Conservation (phyloP, 2,329 filamentous ascomycete genomes). For the Xylariaceae sp. region DNA sequence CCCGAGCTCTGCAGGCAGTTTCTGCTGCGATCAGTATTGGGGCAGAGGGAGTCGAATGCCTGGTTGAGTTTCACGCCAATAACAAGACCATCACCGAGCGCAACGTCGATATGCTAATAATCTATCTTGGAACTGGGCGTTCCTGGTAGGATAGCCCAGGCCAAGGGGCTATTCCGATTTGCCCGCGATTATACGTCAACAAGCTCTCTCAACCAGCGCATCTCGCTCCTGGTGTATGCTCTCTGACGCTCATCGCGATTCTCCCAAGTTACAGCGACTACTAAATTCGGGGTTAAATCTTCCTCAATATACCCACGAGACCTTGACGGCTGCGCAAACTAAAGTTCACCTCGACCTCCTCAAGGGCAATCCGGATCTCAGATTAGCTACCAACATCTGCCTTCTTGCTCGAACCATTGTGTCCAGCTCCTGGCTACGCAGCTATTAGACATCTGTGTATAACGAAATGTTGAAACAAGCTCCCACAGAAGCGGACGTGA, state of each 20-base stretch:
- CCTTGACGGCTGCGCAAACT: not conserved
- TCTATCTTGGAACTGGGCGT: not conserved
- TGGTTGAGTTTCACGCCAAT: not conserved
- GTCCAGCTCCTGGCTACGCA: not conserved
- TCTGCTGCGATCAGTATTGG: not conserved
- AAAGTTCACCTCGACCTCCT: not conserved
- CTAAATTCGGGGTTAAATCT: not conserved
- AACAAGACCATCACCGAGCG: not conserved
- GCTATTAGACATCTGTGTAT: not conserved
- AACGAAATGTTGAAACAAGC: not conserved
- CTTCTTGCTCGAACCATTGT: not conserved
- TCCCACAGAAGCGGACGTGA: not conserved
- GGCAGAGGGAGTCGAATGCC: not conserved
- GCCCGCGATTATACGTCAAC: not conserved
- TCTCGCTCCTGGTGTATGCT: not conserved
- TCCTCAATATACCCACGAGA: not conserved
- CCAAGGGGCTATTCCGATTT: not conserved
- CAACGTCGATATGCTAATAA: not conserved
- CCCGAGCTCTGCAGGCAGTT: not conserved
- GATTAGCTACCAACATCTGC: not conserved
- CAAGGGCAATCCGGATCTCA: not conserved
- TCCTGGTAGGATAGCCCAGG: not conserved
- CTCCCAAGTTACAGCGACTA: not conserved
- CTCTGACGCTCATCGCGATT: not conserved
- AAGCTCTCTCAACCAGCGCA: not conserved